phyloP scores from a whole-genome alignment of 2,329 filamentous ascomycete genomes.

The Phaeosphaeria sp. region DNA sequence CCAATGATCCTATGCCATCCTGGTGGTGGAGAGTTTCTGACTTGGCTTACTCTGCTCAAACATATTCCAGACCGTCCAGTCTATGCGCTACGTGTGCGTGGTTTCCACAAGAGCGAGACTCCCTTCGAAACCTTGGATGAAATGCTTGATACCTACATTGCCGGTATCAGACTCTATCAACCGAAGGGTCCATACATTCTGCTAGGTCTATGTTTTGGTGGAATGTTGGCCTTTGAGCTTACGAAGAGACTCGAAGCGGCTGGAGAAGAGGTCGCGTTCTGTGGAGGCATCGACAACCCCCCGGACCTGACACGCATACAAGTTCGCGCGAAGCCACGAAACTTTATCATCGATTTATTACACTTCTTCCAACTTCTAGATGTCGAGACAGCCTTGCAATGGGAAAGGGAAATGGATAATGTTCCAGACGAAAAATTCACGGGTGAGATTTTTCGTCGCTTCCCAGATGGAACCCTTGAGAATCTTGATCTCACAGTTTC shows the following conservation, averaged over 20 bases:
- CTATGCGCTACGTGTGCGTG: conserved; percentile 55
- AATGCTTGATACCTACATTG: conserved; percentile 49
- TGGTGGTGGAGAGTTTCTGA: conserved; percentile 48
- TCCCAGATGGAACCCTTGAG: conserved; percentile 12
- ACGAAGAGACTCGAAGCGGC: conserved; percentile 3
- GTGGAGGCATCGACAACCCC: conserved; percentile 13
- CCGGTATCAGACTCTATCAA: conserved; percentile 51
- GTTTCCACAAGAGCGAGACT: conserved; percentile 47
- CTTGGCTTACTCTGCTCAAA: conserved; percentile 46
- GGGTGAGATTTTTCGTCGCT: conserved; percentile 7
- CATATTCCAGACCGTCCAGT: conserved; percentile 54
- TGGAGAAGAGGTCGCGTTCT: conserved; percentile 6
- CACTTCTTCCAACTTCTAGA: conserved; percentile 10
- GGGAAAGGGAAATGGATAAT: conserved; percentile 10
- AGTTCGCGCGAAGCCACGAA: conserved; percentile 4
- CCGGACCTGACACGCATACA: conserved; percentile 8
- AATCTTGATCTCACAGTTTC: conserved; percentile 8
- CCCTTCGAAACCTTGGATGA: conserved; percentile 51
- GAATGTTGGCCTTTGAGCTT: conserved; percentile 58
- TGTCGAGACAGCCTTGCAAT: conserved; percentile 5
- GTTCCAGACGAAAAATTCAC: conserved; percentile 4
- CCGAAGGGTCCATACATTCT: conserved; percentile 60
- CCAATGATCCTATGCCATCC: conserved; percentile 32
- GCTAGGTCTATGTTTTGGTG: conserved; percentile 60
- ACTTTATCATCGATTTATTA: conserved; percentile 14